Conservation (phyloP, 352 stramenopile species). For the Globisporangium irregulare region DNA sequence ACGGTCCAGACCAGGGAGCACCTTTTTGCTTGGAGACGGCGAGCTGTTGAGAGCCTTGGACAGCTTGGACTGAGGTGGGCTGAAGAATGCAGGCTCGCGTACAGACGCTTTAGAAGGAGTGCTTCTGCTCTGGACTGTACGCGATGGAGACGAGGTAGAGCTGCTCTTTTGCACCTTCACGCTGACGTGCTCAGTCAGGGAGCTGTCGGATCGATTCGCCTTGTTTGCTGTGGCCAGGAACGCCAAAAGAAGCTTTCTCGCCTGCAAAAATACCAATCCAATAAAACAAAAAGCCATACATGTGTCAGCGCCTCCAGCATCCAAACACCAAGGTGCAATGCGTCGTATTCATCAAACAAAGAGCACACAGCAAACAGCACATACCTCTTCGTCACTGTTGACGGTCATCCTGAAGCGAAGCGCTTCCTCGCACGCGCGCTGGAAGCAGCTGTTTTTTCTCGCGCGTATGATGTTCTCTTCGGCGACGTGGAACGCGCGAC, state of each 20-base stretch:
- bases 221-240: slow-evolving; percentile 18
- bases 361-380: background rate
- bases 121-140: background rate
- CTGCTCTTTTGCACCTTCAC: slow-evolving; percentile 18
- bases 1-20: slow-evolving; percentile 21
- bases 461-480: slow-evolving; percentile 38
- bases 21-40: slow-evolving; percentile 18
- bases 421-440: slow-evolving; percentile 48
- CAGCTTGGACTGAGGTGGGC: slow-evolving; percentile 18
- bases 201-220: background rate
- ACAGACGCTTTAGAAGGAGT: slow-evolving; percentile 5
- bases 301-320: background rate
- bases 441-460: slow-evolving; percentile 45
- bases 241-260: slow-evolving; percentile 19
- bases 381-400: slow-evolving; percentile 24
- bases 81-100: slow-evolving; percentile 12
- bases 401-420: slow-evolving; percentile 29
- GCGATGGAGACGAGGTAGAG: slow-evolving; percentile 4
- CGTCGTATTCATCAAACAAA: background rate
- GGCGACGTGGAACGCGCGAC: slow-evolving; percentile 25
- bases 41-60: slow-evolving; percentile 14
- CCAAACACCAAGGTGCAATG: background rate
- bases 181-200: background rate
- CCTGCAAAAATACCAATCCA: slow-evolving; percentile 10
- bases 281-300: background rate